A percentile compares a stretch with the other conserved stretches of the same genome.
Conservation (phyloP, 225 moss, liverwort and hornwort species). For the Pleurozium schreberi region DNA sequence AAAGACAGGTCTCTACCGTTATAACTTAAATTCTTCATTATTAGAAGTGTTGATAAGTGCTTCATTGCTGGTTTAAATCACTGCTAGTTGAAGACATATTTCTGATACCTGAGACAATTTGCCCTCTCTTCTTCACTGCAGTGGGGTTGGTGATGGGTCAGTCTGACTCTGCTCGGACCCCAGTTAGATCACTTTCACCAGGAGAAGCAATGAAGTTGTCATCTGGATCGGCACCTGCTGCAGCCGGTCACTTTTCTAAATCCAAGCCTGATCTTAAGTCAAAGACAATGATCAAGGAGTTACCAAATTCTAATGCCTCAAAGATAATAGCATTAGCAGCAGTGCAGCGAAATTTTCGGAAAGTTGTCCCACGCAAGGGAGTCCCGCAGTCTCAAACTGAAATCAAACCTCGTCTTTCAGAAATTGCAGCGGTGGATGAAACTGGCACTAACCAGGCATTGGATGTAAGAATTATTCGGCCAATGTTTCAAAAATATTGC, state of each 20-base stretch:
- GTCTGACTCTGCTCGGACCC: neutral
- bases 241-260: conserved; percentile 2
- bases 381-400: conserved; percentile 9
- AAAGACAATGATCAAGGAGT: neutral
- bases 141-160: conserved; percentile 10
- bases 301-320: neutral
- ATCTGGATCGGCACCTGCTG: neutral
- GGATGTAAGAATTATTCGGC: conserved; percentile 27
- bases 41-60: neutral
- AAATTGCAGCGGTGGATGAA: conserved; percentile 8
- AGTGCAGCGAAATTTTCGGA: conserved; percentile 4
- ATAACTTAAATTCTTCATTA: neutral
- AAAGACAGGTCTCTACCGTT: conserved; percentile 14
- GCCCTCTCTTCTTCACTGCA: neutral
- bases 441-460: neutral
- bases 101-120: neutral
- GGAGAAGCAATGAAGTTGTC: neutral
- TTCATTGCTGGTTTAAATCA: neutral
- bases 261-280: conserved; percentile 4
- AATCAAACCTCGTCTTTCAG: neutral
- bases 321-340: conserved; percentile 2
- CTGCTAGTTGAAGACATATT: neutral
- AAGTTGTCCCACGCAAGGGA: conserved; percentile 7
- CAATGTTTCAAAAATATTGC: neutral
- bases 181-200: neutral